Evolutionary conservation across 2,329 filamentous ascomycete genomes (phyloP), one percentile per base, ranked within the genome.

Genomic region (Scedosporium apiospermum): DNA sequence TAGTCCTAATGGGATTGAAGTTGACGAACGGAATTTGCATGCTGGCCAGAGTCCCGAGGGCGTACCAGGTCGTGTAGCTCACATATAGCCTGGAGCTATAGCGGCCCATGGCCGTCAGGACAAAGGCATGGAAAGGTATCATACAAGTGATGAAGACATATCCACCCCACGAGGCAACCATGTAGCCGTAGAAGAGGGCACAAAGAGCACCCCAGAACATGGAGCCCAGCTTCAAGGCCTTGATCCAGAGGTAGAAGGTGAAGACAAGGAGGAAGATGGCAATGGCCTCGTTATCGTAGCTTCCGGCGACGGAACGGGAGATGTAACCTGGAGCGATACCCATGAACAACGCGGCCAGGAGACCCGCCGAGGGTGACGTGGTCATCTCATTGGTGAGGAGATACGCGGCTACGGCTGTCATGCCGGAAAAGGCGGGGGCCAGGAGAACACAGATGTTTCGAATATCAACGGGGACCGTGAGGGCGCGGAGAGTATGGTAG

Each of bases 1-100:
- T 97, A 73, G 91, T 98, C 74, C 91, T 90, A 72, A 99, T 91
- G 26, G 95, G 93, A 77, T 96, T 78, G 81, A 99, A 99, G 64
- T 95, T 95, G 63, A 99, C 96, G 71, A 99, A 99, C 3, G 95
- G 95, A 79, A 99, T 95, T 77, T 99, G 95, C 93, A 99, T 98
- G 80, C 92, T 96, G 62, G 93, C 95, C 75, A 99, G 77, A 67
- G 95, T 98, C 64, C 96, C 95, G 42, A 99, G 82, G 46, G 93
- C 91, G 76, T 96, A 99, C 95, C 96, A 99, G 1, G 93, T 98
- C 53, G 91, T 96, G 77, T 99, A 99, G 73, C 91, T 91, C 71
- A 98, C 92, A 71, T 99, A 99, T 21, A 99, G 81, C 64, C 95
- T 87, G 64, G 90, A 88, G 80, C 93, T 98, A 77, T 96, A 99